phyloP scores from a whole-genome alignment of 1,139 yeast species.

The Pichia sp. region DNA sequence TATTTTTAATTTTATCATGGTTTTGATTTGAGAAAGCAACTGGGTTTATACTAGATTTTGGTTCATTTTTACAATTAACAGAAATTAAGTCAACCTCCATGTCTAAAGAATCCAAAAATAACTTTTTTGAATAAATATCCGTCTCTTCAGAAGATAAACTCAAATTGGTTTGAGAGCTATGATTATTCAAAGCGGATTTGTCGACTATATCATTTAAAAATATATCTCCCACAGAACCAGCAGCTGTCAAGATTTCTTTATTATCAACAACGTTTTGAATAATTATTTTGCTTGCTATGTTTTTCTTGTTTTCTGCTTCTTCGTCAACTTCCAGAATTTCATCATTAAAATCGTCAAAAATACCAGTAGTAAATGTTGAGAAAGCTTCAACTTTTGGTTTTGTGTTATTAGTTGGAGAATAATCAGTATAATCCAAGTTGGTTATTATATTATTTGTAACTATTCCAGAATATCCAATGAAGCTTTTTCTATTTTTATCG shows the following conservation, averaged over 20 bases:
- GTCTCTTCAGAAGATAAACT: no score
- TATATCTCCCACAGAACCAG: no score
- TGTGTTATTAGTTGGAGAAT: background rate
- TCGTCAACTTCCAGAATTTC: background rate
- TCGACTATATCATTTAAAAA: no score
- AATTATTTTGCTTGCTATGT: no score
- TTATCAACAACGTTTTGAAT: no score
- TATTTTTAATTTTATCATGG: background rate
- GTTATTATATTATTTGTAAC: no score
- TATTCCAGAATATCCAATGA: no score
- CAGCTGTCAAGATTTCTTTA: background rate
- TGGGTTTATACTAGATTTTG: background rate
- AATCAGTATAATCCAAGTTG: background rate
- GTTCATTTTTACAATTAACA: background rate
- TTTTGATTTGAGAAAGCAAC: background rate
- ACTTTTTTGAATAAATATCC: no score
- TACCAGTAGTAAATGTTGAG: background rate
- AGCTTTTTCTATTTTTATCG: no score
- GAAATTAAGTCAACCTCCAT: background rate
- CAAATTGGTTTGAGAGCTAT: no score
- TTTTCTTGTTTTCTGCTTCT: background rate
- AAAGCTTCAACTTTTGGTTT: background rate
- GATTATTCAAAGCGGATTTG: no score
- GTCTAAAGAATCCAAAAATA: no score
- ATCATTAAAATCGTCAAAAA: background rate